Base-by-base conservation (phyloP, 805 yeast species). In the Candida sakaeoensis region DNA sequence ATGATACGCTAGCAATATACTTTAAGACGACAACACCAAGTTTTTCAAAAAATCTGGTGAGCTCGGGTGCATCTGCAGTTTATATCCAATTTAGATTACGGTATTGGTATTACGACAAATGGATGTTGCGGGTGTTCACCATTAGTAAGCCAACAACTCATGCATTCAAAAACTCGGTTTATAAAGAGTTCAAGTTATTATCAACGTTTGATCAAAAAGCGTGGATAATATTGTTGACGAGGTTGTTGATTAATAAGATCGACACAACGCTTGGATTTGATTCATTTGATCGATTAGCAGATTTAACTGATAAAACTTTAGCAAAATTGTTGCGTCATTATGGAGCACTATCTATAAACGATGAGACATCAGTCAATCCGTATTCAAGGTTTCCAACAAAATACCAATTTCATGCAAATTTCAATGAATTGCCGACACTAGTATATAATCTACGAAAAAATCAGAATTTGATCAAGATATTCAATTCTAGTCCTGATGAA, bases 401-500 rank as follows among this genome's bases (percentile, higher is more conserved):
- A 4, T 57, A 55, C 38, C 36, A 42, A 26, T 47, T 62, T n/a
- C 51, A 57, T 35, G 63, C 53, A 31, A 44, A 49, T 37, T 64
- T 65, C 30, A 46, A 45, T 5, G 34, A 45, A 0, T 38, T 70
- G 12, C 68, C 72, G 1, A 41, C 54, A 12, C 52, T 60, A 36
- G 49, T 62, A 2, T 68, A 64, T 40, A 50, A 58, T 38, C 53
- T 70, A 39, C 49, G 69, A 36, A 54, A 59, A 37, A 64, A 64
- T 37, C 64, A 62, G 3, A 63, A 60, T 23, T 57, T 70, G 21
- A 47, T 68, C 7, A 50, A 57, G 28, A 60, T 64, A 3, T 68
- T 67, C 49, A 69, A 69, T 44, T 58, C 68, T 8, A 61, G 68
- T 37, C 75, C 75, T 0, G 75, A 70, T 40, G 75, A 70, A 46